phyloP scores from a whole-genome alignment of 805 yeast species.

The Sugiyamaella floridensis region DNA sequence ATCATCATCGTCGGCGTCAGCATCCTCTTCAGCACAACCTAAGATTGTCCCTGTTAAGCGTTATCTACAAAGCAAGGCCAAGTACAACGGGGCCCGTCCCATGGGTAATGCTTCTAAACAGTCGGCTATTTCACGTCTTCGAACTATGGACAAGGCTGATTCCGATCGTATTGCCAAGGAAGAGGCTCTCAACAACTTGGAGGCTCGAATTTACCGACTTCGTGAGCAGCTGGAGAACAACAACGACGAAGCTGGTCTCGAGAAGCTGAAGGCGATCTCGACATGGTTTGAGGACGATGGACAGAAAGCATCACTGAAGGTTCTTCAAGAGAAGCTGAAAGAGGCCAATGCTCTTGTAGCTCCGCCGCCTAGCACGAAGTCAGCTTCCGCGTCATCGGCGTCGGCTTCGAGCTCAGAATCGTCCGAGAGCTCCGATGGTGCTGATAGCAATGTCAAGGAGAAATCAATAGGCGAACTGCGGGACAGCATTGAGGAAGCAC shows the following conservation, averaged over 20 bases:
- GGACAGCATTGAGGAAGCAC: constrained; percentile 6
- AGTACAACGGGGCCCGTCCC: constrained; percentile 41
- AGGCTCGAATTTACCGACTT: constrained; percentile 62
- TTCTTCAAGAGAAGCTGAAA: constrained; percentile 8
- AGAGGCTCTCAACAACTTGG: constrained; percentile 60
- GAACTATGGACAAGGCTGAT: constrained; percentile 49
- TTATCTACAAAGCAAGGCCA: constrained; percentile 6
- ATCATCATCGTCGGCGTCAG: background rate
- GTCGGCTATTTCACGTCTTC: constrained; percentile 43
- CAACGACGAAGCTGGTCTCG: constrained; percentile 36
- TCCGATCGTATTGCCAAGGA: constrained; percentile 47
- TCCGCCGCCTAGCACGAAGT: background rate
- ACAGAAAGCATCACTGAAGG: constrained; percentile 38
- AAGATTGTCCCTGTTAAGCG: constrained; percentile 3
- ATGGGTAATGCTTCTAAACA: constrained; percentile 43
- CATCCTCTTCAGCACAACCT: constrained; percentile 7
- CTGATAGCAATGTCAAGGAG: background rate
- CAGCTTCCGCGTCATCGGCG: background rate
- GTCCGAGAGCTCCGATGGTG: background rate
- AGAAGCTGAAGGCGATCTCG: constrained; percentile 38
- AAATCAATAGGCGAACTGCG: constrained; percentile 1
- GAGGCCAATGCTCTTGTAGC: constrained; percentile 6
- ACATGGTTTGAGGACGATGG: constrained; percentile 79
- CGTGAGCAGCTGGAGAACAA: constrained; percentile 49
- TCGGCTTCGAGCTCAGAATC: background rate